These are phyloP conservation scores for Carex myosuroides DNA, from an alignment of 176 grass and related monocot genomes.

Conservation along the genomic window DNA sequence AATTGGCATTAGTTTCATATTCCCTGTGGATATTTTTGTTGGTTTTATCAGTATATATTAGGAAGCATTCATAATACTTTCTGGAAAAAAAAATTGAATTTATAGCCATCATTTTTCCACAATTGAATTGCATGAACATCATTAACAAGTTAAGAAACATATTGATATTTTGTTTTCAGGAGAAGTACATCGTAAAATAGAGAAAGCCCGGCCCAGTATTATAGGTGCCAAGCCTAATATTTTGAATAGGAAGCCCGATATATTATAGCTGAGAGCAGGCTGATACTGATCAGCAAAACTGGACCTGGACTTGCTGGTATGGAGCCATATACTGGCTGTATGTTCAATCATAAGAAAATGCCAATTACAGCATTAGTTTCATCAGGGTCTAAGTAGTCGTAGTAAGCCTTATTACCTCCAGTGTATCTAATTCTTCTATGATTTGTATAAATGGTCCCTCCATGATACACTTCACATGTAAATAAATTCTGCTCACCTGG, in stretches of 20 bases:
- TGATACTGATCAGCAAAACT: not conserved
- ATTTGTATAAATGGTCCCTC: too few relatives aligned
- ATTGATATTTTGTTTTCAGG: not conserved
- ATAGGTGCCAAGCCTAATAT: not conserved
- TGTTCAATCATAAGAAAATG: too few relatives aligned
- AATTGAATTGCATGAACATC: not conserved
- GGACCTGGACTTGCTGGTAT: not conserved
- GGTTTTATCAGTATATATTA: not conserved
- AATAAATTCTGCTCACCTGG: too few relatives aligned
- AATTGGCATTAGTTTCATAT: not conserved
- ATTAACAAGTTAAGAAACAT: not conserved
- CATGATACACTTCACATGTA: too few relatives aligned
- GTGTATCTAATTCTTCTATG: too few relatives aligned
- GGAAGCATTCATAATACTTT: not conserved
- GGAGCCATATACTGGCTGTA: too few relatives aligned
- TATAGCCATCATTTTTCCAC: not conserved
- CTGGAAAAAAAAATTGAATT: not conserved
- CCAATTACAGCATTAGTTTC: too few relatives aligned
- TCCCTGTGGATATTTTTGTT: not conserved
- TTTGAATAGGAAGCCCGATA: not conserved
- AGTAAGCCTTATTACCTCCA: too few relatives aligned
- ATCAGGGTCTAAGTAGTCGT: too few relatives aligned
- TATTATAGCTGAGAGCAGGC: not conserved
- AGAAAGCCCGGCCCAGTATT: not conserved
- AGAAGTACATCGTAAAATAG: not conserved